Conservation (phyloP, 2,329 filamentous ascomycete genomes). For the Colletotrichum liriopes region DNA sequence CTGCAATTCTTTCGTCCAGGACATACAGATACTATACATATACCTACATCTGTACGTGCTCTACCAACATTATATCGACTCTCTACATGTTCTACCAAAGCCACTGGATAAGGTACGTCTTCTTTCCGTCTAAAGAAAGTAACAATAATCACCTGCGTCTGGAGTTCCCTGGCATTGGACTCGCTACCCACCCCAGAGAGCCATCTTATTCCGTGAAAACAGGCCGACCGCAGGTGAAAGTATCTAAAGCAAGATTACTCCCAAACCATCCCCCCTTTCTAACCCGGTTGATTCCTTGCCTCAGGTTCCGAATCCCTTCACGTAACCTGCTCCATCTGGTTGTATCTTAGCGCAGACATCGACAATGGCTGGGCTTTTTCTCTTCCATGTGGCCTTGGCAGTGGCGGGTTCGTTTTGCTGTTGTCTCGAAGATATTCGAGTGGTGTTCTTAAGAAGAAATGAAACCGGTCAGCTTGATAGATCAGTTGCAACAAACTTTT, state of each 20-base stretch:
- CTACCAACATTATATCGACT: background rate
- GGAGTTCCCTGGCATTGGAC: background rate
- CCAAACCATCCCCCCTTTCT: background rate
- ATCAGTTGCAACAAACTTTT: background rate
- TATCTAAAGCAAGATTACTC: background rate
- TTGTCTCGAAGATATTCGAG: background rate
- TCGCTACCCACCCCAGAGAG: too few species aligned
- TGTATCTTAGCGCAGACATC: background rate
- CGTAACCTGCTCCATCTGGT: background rate
- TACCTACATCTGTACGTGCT: background rate
- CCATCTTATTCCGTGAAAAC: too few species aligned
- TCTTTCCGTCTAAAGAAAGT: background rate
- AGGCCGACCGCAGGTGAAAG: too few species aligned
- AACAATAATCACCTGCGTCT: background rate
- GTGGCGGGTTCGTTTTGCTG: too few species aligned
- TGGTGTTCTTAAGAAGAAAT: background rate
- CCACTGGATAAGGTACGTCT: background rate
- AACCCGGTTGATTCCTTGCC: too few species aligned
- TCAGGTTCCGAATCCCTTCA: background rate
- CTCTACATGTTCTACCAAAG: background rate
- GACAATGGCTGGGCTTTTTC: background rate
- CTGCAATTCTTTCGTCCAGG: background rate
- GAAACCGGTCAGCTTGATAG: too few species aligned
- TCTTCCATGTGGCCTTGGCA: background rate
- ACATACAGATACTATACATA: background rate